phyloP scores from a whole-genome alignment of 2,329 filamentous ascomycete species.

The Trichoderma polysporum region DNA sequence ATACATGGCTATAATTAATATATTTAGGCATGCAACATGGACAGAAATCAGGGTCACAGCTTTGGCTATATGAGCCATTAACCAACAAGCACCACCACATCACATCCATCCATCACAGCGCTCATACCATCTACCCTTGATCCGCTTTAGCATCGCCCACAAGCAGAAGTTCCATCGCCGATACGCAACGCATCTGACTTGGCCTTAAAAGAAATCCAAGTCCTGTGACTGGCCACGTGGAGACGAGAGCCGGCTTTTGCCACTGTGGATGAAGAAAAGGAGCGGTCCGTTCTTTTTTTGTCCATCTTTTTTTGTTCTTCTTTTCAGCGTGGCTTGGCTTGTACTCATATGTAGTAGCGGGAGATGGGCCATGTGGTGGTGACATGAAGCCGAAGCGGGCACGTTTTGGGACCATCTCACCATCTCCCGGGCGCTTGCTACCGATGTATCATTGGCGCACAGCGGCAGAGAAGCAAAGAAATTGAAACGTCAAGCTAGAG shows the following conservation, averaged over 20 bases:
- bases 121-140: too few species aligned
- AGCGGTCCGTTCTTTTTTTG: not conserved
- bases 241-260: constrained; percentile 8
- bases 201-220: not conserved
- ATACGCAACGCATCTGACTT: constrained; percentile 9
- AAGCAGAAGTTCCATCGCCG: not conserved
- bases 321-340: not conserved
- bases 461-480: not conserved
- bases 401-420: not conserved
- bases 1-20: not conserved
- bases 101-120: not conserved
- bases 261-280: constrained; percentile 5
- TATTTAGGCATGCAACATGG: not conserved
- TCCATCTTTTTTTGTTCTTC: not conserved
- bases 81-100: not conserved
- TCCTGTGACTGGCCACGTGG: constrained; percentile 17
- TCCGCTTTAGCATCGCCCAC: too few species aligned
- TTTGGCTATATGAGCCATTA: constrained; percentile 13
- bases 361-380: not conserved
- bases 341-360: too few species aligned
- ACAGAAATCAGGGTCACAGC: not conserved
- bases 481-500: not conserved
- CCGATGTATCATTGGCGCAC: not conserved
- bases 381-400: not conserved
- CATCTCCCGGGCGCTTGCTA: constrained; percentile 5